These are phyloP conservation scores for Lasiodiplodia citricola DNA, from an alignment of 2,329 filamentous ascomycete species.

Conservation along the genomic window DNA sequence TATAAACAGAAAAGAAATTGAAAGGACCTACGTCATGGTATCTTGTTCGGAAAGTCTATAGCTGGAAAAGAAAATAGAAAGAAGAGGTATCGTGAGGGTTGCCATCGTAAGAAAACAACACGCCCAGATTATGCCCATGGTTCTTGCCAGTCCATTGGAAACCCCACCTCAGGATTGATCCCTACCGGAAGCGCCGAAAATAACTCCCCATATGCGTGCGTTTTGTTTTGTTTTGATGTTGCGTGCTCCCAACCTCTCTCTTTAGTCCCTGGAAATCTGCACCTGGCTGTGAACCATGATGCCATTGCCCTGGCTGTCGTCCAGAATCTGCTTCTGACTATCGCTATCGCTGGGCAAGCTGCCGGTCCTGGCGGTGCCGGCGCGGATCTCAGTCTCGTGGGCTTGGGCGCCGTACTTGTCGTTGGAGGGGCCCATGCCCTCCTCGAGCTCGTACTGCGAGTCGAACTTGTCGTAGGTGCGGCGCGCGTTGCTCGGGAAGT, in stretches of 20 bases:
- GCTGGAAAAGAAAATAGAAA: background rate
- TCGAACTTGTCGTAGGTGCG: conserved; percentile 24
- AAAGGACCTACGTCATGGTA: conserved; percentile 11
- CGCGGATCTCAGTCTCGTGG: conserved; percentile 15
- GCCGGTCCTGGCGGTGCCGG: background rate
- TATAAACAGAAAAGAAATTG: background rate
- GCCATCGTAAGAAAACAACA: background rate
- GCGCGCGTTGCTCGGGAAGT: conserved; percentile 13
- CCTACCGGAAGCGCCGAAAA: background rate
- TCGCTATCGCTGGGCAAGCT: conserved; percentile 18
- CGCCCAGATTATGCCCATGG: background rate
- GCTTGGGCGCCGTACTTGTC: conserved; percentile 9
- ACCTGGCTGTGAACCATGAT: conserved; percentile 28
- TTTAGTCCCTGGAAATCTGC: conserved; percentile 19
- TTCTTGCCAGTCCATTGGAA: background rate
- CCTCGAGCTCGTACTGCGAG: conserved; percentile 20
- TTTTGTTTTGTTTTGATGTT: conserved; percentile 1
- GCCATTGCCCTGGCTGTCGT: conserved; percentile 34
- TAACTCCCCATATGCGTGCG: background rate
- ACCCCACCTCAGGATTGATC: too few species aligned
- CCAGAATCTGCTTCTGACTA: conserved; percentile 64
- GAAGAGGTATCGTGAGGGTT: background rate
- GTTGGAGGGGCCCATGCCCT: background rate
- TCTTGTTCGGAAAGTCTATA: background rate
- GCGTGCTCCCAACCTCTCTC: background rate